phyloP scores from a whole-genome alignment of 768 basidiomycete species.

The Boletus rubroflammeus region DNA sequence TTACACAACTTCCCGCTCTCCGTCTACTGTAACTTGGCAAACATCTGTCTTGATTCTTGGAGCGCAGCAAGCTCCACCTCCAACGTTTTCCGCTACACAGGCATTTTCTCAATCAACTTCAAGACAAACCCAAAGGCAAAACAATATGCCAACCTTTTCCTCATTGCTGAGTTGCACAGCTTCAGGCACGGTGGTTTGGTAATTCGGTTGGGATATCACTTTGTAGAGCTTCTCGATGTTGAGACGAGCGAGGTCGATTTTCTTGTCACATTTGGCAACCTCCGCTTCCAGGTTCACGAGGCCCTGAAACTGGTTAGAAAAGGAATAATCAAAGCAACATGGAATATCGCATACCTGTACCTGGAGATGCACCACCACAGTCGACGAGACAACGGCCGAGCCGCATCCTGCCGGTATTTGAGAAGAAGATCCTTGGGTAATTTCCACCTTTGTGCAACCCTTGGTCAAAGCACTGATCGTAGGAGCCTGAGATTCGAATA shows the following conservation, averaged over 20 bases:
- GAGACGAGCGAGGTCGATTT: constrained; percentile 65
- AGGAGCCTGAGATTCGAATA: constrained; percentile 69
- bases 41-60: constrained; percentile 70
- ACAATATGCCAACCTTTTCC: constrained; percentile 60
- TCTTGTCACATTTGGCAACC: constrained; percentile 88
- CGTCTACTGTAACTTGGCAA: constrained; percentile 55
- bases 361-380: constrained; percentile 75
- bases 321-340: neutral
- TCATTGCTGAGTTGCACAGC: constrained; percentile 70
- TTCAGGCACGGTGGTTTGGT: constrained; percentile 75
- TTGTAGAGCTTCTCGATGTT: constrained; percentile 77
- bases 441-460: constrained; percentile 73
- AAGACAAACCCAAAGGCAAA: neutral
- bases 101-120: neutral
- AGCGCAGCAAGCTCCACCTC: constrained; percentile 79
- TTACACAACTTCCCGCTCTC: neutral
- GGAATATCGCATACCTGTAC: constrained; percentile 59
- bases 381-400: constrained; percentile 71
- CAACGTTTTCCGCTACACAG: constrained; percentile 34
- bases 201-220: constrained; percentile 67
- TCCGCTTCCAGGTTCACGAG: constrained; percentile 87
- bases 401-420: constrained; percentile 85
- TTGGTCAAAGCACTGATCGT: constrained; percentile 85
- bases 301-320: constrained; percentile 48
- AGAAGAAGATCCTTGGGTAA: constrained; percentile 52